Conservation (phyloP, 345 rosid genomes). For the Carallia brachiata region DNA sequence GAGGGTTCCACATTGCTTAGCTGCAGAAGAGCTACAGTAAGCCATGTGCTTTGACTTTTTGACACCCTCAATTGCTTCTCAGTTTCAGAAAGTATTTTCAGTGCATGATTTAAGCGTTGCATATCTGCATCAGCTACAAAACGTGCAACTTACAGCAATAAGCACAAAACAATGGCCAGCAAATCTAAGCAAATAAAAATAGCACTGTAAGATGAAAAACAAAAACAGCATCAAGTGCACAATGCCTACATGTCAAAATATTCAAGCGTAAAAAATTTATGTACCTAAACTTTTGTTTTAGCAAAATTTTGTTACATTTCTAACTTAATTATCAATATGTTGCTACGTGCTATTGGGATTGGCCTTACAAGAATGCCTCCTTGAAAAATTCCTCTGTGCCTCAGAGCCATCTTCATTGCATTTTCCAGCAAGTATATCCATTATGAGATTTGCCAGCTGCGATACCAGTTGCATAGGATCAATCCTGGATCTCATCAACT, state of each 20-base stretch:
- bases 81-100: conserved; percentile 86
- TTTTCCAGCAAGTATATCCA: conserved; percentile 84
- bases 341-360: neutral
- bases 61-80: conserved; percentile 89
- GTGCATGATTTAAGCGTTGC: conserved; percentile 66
- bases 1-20: conserved; percentile 61
- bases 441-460: conserved; percentile 86
- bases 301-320: too few relatives aligned
- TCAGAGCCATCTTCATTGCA: conserved; percentile 59
- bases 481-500: conserved; percentile 87
- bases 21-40: conserved; percentile 88
- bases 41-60: conserved; percentile 96
- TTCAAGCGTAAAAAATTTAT: neutral
- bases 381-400: conserved; percentile 50
- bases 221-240: neutral
- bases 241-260: neutral
- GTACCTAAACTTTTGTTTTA: too few relatives aligned
- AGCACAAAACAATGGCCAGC: neutral
- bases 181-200: neutral
- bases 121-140: conserved; percentile 71
- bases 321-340: too few relatives aligned
- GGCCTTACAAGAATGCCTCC: conserved; percentile 62
- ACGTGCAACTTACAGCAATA: conserved; percentile 16
- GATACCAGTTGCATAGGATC: conserved; percentile 94
- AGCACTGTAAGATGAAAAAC: neutral